Evolutionary conservation across 768 basidiomycete genomes (phyloP), one percentile per base, ranked within the genome.

Genomic region (Mycena venus): DNA sequence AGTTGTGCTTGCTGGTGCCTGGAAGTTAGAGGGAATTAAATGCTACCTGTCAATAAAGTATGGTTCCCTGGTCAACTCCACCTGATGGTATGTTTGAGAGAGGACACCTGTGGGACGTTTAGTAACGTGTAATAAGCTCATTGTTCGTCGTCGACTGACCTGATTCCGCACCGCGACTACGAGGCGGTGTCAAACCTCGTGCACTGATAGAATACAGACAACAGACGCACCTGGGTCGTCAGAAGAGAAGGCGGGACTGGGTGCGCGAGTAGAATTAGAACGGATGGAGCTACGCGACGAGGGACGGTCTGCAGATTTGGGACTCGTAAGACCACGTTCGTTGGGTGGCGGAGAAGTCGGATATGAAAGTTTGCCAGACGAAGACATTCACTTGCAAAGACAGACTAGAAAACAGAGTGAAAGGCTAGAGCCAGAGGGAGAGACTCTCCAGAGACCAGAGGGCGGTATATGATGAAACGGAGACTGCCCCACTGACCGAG

Each of bases 1-100:
- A 95, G 82, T 78, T 95, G 94, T 23, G 94, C 94, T 85, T 95
- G 94, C 80, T 96, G 93, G 78, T 95, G 94, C 74, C 95, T 63
- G 40, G 27, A n/a, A n/a, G 21, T 1, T 15, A 38, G 36, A 38
- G 36, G 10, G 15, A 38, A n/a, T 21, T 47, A n/a, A 21, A 32
- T 31, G 12, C 4, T 10, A 3, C 8, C 31, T 58, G 31, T 58
- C 19, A 58, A n/a, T 58, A 58, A 17, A 21, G 6, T 12, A 38
- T 49, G 47, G 47, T n/a, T 21, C 7, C 17, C 19, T 38, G 14
- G 14, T 14, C 14, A 47, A 9, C 10, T 5, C 25, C 21, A 63
- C 62, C 62, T 86, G 78, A 96, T 96, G 80, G 88, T 90, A 81
- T 96, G 95, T 83, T 93, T 95, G 79, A 96, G 84, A 47, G 91